phyloP scores from a whole-genome alignment of 139 green algal species.

The Closterium sp. region DNA sequence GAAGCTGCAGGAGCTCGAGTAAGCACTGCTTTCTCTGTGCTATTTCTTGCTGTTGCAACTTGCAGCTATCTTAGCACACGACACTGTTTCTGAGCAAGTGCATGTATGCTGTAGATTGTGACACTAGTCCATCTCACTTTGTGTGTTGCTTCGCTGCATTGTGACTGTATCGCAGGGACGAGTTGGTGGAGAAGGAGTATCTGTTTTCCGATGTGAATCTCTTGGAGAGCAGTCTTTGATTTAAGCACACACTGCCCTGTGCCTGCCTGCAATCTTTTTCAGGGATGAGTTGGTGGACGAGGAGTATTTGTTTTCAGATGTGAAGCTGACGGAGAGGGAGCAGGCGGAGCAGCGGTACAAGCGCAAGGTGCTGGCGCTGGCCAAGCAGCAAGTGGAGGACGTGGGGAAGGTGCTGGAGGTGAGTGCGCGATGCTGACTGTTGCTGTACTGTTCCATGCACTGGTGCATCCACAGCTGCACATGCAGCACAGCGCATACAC shows the following conservation, averaged over 20 bases:
- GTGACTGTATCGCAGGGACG: constrained; percentile 52
- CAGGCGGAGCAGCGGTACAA: constrained; percentile 77
- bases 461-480: too few species aligned
- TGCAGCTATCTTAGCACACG: too few species aligned
- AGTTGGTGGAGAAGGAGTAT: constrained; percentile 80
- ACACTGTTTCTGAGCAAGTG: too few species aligned
- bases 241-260: too few species aligned
- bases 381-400: constrained; percentile 63
- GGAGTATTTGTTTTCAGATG: constrained; percentile 66
- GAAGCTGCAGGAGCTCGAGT: constrained; percentile 76
- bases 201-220: constrained; percentile 64
- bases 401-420: constrained; percentile 56
- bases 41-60: too few species aligned
- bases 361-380: constrained; percentile 70
- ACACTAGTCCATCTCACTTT: too few species aligned
- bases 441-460: too few species aligned
- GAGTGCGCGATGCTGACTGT: not conserved
- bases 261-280: too few species aligned
- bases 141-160: too few species aligned
- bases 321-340: constrained; percentile 81
- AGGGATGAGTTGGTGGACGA: constrained; percentile 86
- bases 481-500: constrained; percentile 64
- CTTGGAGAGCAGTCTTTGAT: too few species aligned
- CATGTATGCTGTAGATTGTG: too few species aligned
- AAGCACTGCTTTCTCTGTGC: not conserved